Evolutionary conservation across 129 eudicot genomes (phyloP).

Genomic region (Silybum marianum): DNA sequence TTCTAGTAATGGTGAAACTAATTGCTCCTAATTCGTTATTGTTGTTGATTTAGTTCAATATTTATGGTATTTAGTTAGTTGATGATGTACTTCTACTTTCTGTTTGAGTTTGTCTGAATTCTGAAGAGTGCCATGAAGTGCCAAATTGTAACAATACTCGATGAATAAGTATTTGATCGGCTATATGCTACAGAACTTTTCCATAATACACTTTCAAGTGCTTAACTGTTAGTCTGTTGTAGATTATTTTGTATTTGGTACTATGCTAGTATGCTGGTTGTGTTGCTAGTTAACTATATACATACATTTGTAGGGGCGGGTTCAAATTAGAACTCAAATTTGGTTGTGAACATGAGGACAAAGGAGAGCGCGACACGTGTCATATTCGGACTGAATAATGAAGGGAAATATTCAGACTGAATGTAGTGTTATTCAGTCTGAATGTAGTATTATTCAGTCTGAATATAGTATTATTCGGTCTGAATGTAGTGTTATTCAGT

Average conservation of each 20-base stretch:
- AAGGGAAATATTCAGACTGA: too few species aligned
- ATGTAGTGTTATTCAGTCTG: too few species aligned
- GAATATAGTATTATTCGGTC: too few species aligned
- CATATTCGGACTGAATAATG: too few species aligned
- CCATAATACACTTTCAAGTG: too few species aligned
- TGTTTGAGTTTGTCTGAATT: neutral
- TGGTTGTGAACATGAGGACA: too few species aligned
- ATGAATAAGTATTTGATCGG: neutral
- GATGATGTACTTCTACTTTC: neutral
- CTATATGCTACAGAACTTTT: too few species aligned
- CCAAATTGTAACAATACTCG: neutral
- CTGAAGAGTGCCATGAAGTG: neutral
- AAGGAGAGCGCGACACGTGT: too few species aligned
- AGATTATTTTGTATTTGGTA: neutral
- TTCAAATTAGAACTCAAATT: too few species aligned
- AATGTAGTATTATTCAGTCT: too few species aligned
- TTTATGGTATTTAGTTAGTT: neutral
- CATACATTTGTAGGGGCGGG: neutral
- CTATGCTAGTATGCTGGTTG: constrained; percentile 13
- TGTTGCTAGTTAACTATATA: neutral
- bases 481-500: too few species aligned
- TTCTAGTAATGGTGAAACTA: neutral
- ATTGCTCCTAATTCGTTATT: neutral
- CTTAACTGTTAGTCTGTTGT: too few species aligned
- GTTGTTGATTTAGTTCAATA: neutral